These are phyloP conservation scores for Chrysoporthe puriensis DNA, from an alignment of 2,329 filamentous ascomycete species.

Conservation along the genomic window DNA sequence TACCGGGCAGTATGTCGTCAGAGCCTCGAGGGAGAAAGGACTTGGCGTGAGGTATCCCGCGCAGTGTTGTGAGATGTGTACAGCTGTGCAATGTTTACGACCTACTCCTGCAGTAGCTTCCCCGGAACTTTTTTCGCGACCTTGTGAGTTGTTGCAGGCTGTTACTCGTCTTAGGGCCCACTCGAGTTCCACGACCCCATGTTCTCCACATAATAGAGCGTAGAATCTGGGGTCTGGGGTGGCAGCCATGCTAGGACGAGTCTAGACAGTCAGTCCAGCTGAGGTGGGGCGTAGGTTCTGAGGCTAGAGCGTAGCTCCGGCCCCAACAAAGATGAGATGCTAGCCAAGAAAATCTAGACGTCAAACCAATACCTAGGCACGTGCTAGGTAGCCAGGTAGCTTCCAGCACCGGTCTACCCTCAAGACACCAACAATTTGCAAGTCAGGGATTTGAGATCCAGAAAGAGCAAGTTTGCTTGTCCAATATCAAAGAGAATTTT, in stretches of 20 bases:
- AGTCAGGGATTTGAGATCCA: no score
- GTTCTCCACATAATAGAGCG: background rate
- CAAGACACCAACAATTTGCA: no score
- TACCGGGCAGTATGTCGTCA: no score
- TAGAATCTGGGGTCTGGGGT: background rate
- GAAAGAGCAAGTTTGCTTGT: no score
- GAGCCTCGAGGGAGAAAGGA: no score
- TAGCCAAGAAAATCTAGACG: no score
- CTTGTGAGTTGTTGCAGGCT: background rate
- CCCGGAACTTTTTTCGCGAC: background rate
- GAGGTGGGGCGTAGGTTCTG: background rate
- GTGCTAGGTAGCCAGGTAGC: no score
- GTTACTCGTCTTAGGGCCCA: background rate
- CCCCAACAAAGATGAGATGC: no score
- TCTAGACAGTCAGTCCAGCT: background rate
- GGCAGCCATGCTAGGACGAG: background rate
- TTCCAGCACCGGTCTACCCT: no score
- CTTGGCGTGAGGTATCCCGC: background rate
- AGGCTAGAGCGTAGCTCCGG: background rate
- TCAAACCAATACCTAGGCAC: no score
- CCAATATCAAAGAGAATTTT: background rate
- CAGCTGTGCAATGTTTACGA: background rate
- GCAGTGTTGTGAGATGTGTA: background rate
- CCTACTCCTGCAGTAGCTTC: no score
- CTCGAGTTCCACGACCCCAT: background rate